phyloP scores from a whole-genome alignment of 148 eudicot species.

The Rhododendron simsii region DNA sequence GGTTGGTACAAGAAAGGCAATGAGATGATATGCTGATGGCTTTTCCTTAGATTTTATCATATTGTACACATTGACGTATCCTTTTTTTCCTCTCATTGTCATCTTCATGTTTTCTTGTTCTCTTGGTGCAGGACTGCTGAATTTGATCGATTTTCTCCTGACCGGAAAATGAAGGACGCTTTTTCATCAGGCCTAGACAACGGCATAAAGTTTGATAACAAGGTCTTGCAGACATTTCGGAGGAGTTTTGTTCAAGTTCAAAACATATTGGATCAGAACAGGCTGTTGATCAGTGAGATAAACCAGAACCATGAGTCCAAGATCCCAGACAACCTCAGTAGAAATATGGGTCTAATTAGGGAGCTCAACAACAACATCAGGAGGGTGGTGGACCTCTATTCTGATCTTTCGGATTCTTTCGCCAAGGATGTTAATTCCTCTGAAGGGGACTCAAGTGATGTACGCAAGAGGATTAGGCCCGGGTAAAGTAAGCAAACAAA shows the following conservation, averaged over 20 bases:
- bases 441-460: slow-evolving; percentile 65
- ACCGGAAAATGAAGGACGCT: slow-evolving; percentile 48
- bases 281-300: slow-evolving; percentile 74
- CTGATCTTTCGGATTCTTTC: slow-evolving; percentile 66
- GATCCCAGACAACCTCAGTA: slow-evolving; percentile 59
- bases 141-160: neutral
- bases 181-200: slow-evolving; percentile 62
- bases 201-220: slow-evolving; percentile 51
- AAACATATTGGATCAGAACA: slow-evolving; percentile 67
- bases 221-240: slow-evolving; percentile 58
- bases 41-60: slow-evolving; percentile 1
- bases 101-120: neutral
- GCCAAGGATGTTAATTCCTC: slow-evolving; percentile 56
- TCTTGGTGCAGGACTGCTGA: neutral
- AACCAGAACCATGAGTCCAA: slow-evolving; percentile 89
- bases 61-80: neutral
- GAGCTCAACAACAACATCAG: slow-evolving; percentile 87
- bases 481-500: slow-evolving; percentile 51
- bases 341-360: slow-evolving; percentile 72
- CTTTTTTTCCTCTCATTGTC: neutral
- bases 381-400: slow-evolving; percentile 78
- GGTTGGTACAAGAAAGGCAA: slow-evolving; percentile 16
- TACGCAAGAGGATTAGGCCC: slow-evolving; percentile 58
- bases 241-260: slow-evolving; percentile 76
- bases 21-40: slow-evolving; percentile 15